Evolutionary conservation across 169 alveolate species (phyloP), one percentile per base, ranked within the genome.

Genomic region (Babesia sp.): DNA sequence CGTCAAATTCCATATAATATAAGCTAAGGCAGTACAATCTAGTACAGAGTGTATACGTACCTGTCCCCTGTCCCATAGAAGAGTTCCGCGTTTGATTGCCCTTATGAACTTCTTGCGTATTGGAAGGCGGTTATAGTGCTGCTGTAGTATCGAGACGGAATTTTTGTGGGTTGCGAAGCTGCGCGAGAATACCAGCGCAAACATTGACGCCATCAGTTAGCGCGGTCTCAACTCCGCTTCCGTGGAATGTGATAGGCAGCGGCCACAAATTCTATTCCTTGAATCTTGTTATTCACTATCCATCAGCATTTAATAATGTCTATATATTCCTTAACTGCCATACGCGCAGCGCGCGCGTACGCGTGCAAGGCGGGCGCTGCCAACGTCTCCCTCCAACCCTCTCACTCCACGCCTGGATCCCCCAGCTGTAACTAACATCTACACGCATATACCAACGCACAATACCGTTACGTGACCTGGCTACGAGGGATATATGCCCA

Each of bases 61-160:
- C 83, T 91, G 95, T 28, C 95, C 95, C 51, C 84, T 83, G 68
- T 90, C 94, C 94, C 94, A 91, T 20, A 91, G 69, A 36, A 91
- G 86, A 22, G 95, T 91, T 20, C 95, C 95, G 39, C 86, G 81
- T 57, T 86, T 86, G 29, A 91, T 83, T 20, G 95, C 95, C 28
- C 83, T 76, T 36, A 81, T 83, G 54, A 72, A 91, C 60, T 82
- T 86, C 61, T 90, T 90, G 54, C 95, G 59, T 33, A 91, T 86
- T 11, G 93, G 91, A 18, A 91, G 64, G 24, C 91, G 63, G 61
- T 90, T 91, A 83, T 91, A 91, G 69, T 83, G 88, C 55, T 91
- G 95, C 85, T 91, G 95, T 44, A 90, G 61, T 16, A 91, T 83
- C 22, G 95, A 91, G 20, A 81, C 93, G 18, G 95, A 91, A 57